phyloP scores from a whole-genome alignment of 2,329 filamentous ascomycete genomes.

The Penicillium sp. region DNA sequence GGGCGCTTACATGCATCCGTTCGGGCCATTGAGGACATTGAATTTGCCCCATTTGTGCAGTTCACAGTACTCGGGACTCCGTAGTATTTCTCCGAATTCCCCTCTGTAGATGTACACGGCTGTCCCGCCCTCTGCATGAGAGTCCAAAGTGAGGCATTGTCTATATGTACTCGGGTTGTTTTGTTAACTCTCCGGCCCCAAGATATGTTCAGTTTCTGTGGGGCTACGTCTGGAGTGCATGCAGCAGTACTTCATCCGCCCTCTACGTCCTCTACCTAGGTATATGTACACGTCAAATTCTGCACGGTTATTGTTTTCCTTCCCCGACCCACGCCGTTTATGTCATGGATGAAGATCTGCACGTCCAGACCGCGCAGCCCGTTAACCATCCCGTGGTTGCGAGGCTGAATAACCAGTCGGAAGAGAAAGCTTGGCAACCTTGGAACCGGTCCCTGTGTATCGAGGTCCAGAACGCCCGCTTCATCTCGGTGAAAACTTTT shows the following conservation, averaged over 20 bases:
- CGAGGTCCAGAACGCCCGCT: slow-evolving; percentile 2
- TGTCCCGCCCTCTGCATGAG: too few species aligned
- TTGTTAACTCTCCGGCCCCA: background rate
- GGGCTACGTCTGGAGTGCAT: slow-evolving; percentile 14
- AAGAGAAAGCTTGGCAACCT: slow-evolving; percentile 15
- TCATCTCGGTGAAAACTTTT: slow-evolving; percentile 1
- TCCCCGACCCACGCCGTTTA: slow-evolving; percentile 4
- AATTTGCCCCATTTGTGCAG: background rate
- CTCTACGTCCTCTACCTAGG: too few species aligned
- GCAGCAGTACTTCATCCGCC: slow-evolving; percentile 1
- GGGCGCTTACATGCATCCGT: slow-evolving; percentile 28
- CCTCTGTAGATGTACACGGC: slow-evolving; percentile 5
- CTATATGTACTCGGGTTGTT: background rate
- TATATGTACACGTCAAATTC: slow-evolving; percentile 1
- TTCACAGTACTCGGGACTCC: background rate
- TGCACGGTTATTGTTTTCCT: background rate
- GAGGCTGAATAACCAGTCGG: background rate
- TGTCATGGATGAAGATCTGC: slow-evolving; percentile 10
- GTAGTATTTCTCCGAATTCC: slow-evolving; percentile 17
- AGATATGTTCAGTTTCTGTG: background rate
- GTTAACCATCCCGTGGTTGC: background rate
- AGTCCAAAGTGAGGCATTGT: slow-evolving; percentile 3
- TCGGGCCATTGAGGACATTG: slow-evolving; percentile 18
- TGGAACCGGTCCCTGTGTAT: slow-evolving; percentile 5
- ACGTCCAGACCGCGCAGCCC: background rate